phyloP scores from a whole-genome alignment of 2,329 filamentous ascomycete species.

The Diplodia corticola region DNA sequence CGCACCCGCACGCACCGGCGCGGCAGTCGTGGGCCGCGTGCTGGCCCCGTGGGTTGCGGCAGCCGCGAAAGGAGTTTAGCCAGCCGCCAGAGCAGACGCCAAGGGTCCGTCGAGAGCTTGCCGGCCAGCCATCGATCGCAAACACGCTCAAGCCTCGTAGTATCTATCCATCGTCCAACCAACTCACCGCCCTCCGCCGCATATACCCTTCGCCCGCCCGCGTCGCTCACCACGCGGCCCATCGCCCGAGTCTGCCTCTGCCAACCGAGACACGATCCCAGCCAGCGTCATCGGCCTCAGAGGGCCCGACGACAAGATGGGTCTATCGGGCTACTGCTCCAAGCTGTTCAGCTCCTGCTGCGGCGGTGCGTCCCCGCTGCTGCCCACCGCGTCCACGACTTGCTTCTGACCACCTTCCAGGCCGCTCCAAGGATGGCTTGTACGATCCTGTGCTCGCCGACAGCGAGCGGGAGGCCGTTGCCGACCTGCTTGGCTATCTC shows the following conservation, averaged over 20 bases:
- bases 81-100: conserved; percentile 1
- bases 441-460: conserved; percentile 74
- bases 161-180: conserved; percentile 24
- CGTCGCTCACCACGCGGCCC: conserved; percentile 20
- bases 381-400: conserved; percentile 6
- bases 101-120: conserved; percentile 11
- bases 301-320: conserved; percentile 32
- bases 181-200: conserved; percentile 23
- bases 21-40: conserved; percentile 1
- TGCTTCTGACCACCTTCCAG: conserved; percentile 35
- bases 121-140: conserved; percentile 23
- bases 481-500: conserved; percentile 90
- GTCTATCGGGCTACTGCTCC: conserved; percentile 39
- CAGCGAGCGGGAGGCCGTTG: conserved; percentile 94
- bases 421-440: conserved; percentile 49
- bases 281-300: conserved; percentile 18
- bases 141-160: conserved; percentile 22
- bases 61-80: conserved; percentile 16
- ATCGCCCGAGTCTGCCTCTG: conserved; percentile 14
- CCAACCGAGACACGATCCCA: conserved; percentile 10
- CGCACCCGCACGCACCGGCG: conserved; percentile 2
- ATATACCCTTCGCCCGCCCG: conserved; percentile 19
- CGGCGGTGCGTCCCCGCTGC: conserved; percentile 34
- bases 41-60: not conserved
- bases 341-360: conserved; percentile 41